A percentile compares a stretch with the other conserved stretches of the same genome.
These are phyloP conservation scores for Aspergillus funiculosus DNA, from an alignment of 495 filamentous ascomycete genomes.

Conservation along the genomic window DNA sequence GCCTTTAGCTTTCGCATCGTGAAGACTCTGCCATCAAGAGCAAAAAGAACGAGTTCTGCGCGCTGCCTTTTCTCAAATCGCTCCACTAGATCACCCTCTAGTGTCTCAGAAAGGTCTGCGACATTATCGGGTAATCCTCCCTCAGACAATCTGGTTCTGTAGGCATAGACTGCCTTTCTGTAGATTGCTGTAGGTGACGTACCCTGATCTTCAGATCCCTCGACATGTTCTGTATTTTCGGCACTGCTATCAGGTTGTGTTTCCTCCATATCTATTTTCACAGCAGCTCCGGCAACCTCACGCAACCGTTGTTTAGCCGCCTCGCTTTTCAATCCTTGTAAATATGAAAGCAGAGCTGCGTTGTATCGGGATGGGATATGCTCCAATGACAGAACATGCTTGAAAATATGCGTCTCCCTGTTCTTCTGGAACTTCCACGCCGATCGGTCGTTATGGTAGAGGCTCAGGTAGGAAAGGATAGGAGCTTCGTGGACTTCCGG, in stretches of 20 bases:
- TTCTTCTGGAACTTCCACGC: conserved; percentile 94
- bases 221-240: conserved; percentile 17
- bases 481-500: conserved; percentile 42
- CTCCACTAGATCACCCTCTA: conserved; percentile 37
- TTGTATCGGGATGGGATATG: conserved; percentile 61
- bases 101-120: conserved; percentile 22
- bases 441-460: conserved; percentile 58
- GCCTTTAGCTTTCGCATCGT: conserved; percentile 27
- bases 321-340: conserved; percentile 64
- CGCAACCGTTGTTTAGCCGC: conserved; percentile 54
- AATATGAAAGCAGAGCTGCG: conserved; percentile 58
- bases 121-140: conserved; percentile 27
- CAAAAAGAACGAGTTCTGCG: conserved; percentile 43
- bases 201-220: conserved; percentile 1
- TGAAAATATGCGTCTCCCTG: conserved; percentile 73
- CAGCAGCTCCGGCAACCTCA: conserved; percentile 54
- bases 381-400: conserved; percentile 66
- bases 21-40: conserved; percentile 34
- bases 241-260: conserved; percentile 42
- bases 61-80: conserved; percentile 40
- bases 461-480: conserved; percentile 65
- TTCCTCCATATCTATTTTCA: conserved; percentile 38
- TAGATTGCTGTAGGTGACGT: conserved; percentile 42
- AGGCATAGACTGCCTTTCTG: conserved; percentile 46
- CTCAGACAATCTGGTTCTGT: conserved; percentile 29